Conservation (phyloP, 352 stramenopile species). For the Hyaloperonospora brassicae region DNA sequence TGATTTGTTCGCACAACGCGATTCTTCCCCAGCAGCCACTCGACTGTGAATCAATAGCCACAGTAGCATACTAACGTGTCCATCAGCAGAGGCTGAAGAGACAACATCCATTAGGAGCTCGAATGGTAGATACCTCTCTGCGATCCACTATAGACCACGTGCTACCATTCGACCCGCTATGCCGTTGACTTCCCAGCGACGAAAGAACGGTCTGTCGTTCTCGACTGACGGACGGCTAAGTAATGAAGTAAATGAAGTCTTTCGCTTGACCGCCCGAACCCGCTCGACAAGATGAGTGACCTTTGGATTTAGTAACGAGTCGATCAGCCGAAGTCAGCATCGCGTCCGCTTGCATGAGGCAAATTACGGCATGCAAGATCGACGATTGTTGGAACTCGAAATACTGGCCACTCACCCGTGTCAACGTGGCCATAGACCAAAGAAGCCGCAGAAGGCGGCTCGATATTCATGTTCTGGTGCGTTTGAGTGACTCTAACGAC, state of each 20-base stretch:
- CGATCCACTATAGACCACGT: constrained; percentile 16
- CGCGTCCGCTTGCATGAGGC: no score
- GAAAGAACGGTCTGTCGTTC: constrained; percentile 16
- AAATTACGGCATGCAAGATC: no score
- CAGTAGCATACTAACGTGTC: constrained; percentile 20
- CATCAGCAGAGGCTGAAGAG: constrained; percentile 16
- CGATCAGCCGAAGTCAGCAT: background rate
- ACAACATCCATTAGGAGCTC: constrained; percentile 20
- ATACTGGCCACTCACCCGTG: no score
- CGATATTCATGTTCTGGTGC: no score
- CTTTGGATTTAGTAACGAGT: background rate
- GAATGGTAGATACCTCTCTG: constrained; percentile 16
- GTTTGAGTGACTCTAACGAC: no score
- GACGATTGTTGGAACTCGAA: no score
- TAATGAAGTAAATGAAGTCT: background rate
- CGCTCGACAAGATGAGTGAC: background rate
- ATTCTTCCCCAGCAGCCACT: constrained; percentile 23
- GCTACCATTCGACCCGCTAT: constrained; percentile 15
- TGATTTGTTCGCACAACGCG: constrained; percentile 24
- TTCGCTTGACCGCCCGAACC: background rate
- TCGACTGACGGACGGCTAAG: constrained; percentile 4
- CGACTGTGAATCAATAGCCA: constrained; percentile 13
- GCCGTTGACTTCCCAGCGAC: constrained; percentile 15
- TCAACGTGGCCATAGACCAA: no score
- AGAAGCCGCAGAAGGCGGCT: no score